phyloP scores from a whole-genome alignment of 192 early-diverging fungal species.

The Cladochytrium replicatum region DNA sequence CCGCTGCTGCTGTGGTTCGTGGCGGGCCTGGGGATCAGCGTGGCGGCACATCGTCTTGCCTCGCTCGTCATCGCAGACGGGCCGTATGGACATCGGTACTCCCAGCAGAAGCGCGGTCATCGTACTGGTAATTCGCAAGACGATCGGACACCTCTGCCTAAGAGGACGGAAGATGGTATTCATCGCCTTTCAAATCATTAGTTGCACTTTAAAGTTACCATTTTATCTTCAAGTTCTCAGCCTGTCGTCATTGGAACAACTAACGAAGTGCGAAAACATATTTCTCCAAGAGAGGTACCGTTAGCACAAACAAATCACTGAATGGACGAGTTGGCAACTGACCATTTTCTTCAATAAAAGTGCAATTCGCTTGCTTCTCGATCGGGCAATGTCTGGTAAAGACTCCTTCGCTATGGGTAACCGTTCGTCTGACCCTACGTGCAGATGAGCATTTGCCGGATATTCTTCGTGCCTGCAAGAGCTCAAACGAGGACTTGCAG shows the following conservation, averaged over 20 bases:
- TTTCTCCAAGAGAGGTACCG: constrained; percentile 41
- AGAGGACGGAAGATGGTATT: no score
- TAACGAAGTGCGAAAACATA: constrained; percentile 36
- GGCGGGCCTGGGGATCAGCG: no score
- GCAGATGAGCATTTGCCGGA: constrained; percentile 43
- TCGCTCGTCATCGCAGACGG: no score
- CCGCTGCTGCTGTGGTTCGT: no score
- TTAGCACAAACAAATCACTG: neutral
- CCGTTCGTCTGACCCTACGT: neutral
- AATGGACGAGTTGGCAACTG: neutral
- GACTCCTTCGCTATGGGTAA: neutral
- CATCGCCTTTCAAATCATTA: no score
- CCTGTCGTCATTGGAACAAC: constrained; percentile 32
- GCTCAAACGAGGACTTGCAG: constrained; percentile 26
- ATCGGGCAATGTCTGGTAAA: constrained; percentile 60
- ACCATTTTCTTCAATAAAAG: no score
- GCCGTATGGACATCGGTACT: no score
- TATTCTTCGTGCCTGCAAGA: constrained; percentile 44
- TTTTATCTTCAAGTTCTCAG: constrained; percentile 15
- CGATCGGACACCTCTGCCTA: no score
- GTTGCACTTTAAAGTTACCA: no score
- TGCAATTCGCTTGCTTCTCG: constrained; percentile 61
- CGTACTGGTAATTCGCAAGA: no score
- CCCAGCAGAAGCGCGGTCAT: no score
- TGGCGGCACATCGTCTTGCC: no score